Conservation (phyloP, 2,329 filamentous ascomycete genomes). For the Passalora sequoiae region DNA sequence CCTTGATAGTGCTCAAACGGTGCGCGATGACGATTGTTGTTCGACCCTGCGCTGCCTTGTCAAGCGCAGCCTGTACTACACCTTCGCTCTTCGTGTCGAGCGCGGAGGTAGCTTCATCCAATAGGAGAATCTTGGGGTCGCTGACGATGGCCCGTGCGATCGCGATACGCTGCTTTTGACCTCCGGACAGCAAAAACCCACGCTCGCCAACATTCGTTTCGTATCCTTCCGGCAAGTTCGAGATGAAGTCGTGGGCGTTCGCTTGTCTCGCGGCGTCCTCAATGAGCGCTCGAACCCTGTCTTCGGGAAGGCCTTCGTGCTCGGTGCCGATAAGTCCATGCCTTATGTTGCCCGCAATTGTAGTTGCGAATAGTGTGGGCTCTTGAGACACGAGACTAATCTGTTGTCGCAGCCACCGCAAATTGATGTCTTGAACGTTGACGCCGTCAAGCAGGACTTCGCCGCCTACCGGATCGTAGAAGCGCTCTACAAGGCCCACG, state of each 20-base stretch:
- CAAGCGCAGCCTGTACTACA: conserved; percentile 86
- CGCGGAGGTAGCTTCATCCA: conserved; percentile 92
- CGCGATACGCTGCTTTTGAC: conserved; percentile 90
- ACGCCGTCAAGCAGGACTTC: conserved; percentile 74
- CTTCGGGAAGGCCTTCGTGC: conserved; percentile 62
- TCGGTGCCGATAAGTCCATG: conserved; percentile 83
- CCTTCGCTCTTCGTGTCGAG: conserved; percentile 93
- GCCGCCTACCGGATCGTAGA: conserved; percentile 84
- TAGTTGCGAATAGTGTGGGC: conserved; percentile 81
- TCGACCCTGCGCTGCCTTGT: conserved; percentile 75
- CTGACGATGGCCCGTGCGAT: conserved; percentile 88
- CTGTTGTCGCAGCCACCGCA: conserved; percentile 86
- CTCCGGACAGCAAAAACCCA: conserved; percentile 85
- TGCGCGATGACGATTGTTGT: conserved; percentile 97
- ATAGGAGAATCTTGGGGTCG: conserved; percentile 82
- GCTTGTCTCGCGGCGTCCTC: conserved; percentile 80
- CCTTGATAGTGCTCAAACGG: conserved; percentile 86
- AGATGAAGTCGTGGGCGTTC: conserved; percentile 91
- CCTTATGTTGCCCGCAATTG: conserved; percentile 84
- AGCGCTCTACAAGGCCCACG: conserved; percentile 85
- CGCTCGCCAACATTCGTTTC: conserved; percentile 93
- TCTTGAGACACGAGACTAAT: conserved; percentile 92
- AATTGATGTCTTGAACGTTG: conserved; percentile 74
- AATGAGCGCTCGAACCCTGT: conserved; percentile 66
- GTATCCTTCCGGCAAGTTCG: conserved; percentile 75